Percentiles rank a stretch among this genome's conserved stretches.
Conservation (phyloP, 257 asterid species). For the Solanum boliviense region DNA sequence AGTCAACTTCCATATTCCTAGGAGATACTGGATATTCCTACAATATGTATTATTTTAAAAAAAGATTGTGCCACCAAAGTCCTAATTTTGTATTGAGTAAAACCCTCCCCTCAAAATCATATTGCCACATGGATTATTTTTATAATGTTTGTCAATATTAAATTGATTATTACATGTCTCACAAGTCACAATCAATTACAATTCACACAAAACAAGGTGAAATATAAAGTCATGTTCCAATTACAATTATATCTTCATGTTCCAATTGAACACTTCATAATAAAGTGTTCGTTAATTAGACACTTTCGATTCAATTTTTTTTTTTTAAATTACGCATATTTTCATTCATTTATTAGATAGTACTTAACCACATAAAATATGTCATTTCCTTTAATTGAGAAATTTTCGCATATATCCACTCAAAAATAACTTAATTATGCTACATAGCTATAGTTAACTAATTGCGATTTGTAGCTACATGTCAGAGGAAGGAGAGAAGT, state of each 20-base stretch:
- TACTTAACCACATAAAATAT: background rate
- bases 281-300: background rate
- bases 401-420: background rate
- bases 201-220: background rate
- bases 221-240: background rate
- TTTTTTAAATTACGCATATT: too few relatives aligned
- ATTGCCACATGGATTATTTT: background rate
- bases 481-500: background rate
- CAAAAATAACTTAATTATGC: too few relatives aligned
- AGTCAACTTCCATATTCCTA: background rate
- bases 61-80: background rate
- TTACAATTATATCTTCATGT: too few relatives aligned
- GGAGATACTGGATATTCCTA: background rate
- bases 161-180: background rate
- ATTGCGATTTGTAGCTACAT: background rate
- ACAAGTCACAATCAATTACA: background rate
- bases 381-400: background rate
- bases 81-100: background rate
- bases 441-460: background rate
- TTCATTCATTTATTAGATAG: too few relatives aligned
- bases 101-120: background rate
- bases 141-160: background rate
- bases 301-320: too few relatives aligned
- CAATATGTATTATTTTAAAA: background rate
- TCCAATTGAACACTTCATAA: background rate